Percentiles rank a stretch among this genome's conserved stretches.
Conservation (phyloP, 2,329 filamentous ascomycete species). For the Exserohilum rostratum region DNA sequence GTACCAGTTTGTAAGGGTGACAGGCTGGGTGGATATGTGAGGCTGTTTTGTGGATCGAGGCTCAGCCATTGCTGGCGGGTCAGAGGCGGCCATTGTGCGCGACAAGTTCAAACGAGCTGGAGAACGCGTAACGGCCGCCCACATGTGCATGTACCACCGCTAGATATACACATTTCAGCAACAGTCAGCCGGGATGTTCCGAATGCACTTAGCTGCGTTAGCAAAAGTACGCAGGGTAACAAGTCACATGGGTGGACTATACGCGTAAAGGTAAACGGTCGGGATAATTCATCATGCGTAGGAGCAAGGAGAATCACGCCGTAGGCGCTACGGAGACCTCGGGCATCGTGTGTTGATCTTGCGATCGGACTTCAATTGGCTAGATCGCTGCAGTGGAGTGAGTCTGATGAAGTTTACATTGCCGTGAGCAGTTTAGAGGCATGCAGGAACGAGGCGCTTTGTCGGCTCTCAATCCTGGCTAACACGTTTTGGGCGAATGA, state of each 20-base stretch:
- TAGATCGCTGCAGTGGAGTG: conserved; percentile 1
- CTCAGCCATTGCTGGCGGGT: neutral
- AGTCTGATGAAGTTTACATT: conserved; percentile 21
- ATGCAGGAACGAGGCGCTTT: conserved; percentile 14
- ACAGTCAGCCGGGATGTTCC: conserved; percentile 6
- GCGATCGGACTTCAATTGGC: conserved; percentile 1
- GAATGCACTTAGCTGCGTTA: conserved; percentile 6
- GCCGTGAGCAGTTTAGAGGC: conserved; percentile 13
- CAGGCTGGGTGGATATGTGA: conserved; percentile 27
- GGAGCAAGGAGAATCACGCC: conserved; percentile 4
- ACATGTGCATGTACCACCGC: neutral
- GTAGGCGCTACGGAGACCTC: conserved; percentile 3
- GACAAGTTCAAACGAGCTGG: neutral
- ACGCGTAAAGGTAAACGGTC: conserved; percentile 7
- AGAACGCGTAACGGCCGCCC: neutral
- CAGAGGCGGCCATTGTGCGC: conserved; percentile 9
- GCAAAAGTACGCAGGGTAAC: conserved; percentile 6
- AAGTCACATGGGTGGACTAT: neutral
- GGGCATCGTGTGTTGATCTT: neutral
- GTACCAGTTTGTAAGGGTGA: conserved; percentile 71
- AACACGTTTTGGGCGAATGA: neutral
- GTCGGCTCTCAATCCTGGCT: conserved; percentile 4
- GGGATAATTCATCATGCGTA: conserved; percentile 1
- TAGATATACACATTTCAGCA: conserved; percentile 5
- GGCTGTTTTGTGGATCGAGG: conserved; percentile 8